phyloP scores from a whole-genome alignment of 176 grass and related monocot genomes.

The Canna indica region DNA sequence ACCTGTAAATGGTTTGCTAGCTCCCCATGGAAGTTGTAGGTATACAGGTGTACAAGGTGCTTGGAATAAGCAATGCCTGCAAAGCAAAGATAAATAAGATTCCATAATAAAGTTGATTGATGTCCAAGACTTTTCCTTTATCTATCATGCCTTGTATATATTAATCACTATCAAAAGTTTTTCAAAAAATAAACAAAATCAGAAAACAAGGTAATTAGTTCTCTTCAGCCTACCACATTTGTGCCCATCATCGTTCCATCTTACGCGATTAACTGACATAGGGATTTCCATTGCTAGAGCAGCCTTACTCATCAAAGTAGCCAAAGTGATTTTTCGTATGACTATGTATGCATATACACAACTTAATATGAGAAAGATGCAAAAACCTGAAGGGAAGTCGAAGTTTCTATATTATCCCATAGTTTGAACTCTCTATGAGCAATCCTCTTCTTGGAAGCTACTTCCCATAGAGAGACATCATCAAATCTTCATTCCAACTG shows the following conservation, averaged over 20 bases:
- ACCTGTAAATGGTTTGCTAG: constrained; percentile 22
- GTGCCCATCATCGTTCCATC: constrained; percentile 26
- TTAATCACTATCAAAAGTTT: no score
- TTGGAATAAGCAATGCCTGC: constrained; percentile 24
- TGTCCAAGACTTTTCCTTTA: neutral
- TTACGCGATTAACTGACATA: constrained; percentile 25
- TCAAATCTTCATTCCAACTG: constrained; percentile 29
- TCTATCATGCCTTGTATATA: neutral
- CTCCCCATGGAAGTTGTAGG: neutral
- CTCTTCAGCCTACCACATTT: constrained; percentile 23
- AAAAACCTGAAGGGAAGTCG: constrained; percentile 18
- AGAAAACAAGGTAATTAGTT: neutral
- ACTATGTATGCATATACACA: no score
- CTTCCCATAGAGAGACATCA: constrained; percentile 26
- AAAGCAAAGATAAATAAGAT: neutral
- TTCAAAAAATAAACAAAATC: no score
- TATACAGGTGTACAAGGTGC: constrained; percentile 24
- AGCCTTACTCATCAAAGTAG: constrained; percentile 8
- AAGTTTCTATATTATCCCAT: constrained; percentile 12
- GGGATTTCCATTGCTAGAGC: constrained; percentile 15
- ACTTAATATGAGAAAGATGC: neutral
- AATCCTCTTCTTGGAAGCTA: constrained; percentile 20
- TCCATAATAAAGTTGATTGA: neutral
- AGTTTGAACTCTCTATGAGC: constrained; percentile 16
- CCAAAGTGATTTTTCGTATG: constrained; percentile 2